These are phyloP conservation scores for Anaeramoeba flamelloides DNA, from an alignment of 78 protist species.

Conservation along the genomic window DNA sequence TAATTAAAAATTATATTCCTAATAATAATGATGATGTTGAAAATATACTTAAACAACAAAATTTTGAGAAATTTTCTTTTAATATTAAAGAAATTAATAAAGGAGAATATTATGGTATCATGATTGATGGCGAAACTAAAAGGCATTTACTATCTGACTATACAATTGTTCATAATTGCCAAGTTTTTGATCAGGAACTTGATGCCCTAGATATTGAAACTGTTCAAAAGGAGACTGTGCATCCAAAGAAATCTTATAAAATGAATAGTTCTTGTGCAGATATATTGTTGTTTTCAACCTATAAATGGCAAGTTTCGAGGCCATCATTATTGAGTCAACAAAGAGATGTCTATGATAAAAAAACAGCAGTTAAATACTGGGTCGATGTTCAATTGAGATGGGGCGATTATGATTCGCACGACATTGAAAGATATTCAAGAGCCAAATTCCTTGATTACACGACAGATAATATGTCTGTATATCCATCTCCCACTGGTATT, in stretches of 20 bases:
- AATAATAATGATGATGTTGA: no score
- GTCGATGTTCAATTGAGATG: slow-evolving; percentile 97
- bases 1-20: no score
- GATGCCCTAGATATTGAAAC: slow-evolving; percentile 88
- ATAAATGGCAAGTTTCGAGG: slow-evolving; percentile 92
- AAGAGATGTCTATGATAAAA: slow-evolving; percentile 59
- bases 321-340: slow-evolving; percentile 83
- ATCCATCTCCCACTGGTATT: slow-evolving; percentile 96
- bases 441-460: slow-evolving; percentile 96
- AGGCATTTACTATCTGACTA: neutral
- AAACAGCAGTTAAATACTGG: slow-evolving; percentile 84
- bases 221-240: slow-evolving; percentile 97
- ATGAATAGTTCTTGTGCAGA: slow-evolving; percentile 97
- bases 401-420: slow-evolving; percentile 90
- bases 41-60: no score
- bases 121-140: neutral
- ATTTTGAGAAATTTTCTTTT: no score
- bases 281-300: slow-evolving; percentile 79
- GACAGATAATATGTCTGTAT: slow-evolving; percentile 81
- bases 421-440: slow-evolving; percentile 77
- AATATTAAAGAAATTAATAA: no score
- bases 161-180: slow-evolving; percentile 24
- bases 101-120: no score
- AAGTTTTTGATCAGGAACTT: slow-evolving; percentile 89
- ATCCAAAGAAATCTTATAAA: slow-evolving; percentile 98